These are phyloP conservation scores for Boletus speciosus DNA, from an alignment of 768 basidiomycete species.

Conservation along the genomic window DNA sequence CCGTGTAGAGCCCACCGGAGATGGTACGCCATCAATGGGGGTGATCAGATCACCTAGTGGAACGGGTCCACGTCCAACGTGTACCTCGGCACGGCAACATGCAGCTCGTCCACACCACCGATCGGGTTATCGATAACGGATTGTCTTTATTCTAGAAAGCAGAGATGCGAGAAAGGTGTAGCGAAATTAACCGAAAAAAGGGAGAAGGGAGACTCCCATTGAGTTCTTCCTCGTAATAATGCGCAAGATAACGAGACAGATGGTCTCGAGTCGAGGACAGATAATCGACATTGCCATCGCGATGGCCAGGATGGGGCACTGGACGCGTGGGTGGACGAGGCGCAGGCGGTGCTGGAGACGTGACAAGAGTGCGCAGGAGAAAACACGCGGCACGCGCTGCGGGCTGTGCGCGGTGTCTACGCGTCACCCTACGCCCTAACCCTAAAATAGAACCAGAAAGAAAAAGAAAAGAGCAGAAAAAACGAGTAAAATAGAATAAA, in stretches of 20 bases:
- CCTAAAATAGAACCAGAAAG: conserved; percentile 15
- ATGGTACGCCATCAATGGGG: not conserved
- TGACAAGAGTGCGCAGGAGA: not conserved
- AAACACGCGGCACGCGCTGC: conserved; percentile 21
- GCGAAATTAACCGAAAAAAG: conserved; percentile 5
- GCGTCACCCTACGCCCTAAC: conserved; percentile 29
- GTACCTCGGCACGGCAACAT: not conserved
- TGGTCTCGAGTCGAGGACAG: not conserved
- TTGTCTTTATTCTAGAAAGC: conserved; percentile 6
- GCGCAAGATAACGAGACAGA: not conserved
- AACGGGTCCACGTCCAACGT: conserved; percentile 1
- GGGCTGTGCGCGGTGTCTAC: conserved; percentile 8
- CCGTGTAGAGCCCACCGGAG: not conserved
- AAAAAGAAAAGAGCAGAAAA: not conserved
- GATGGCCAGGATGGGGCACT: not conserved
- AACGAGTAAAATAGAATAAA: not conserved
- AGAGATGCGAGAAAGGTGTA: not conserved
- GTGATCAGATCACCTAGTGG: conserved; percentile 1
- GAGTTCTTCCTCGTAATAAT: conserved; percentile 9
- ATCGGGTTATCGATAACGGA: conserved; percentile 18
- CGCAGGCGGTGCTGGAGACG: not conserved
- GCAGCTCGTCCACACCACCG: not conserved
- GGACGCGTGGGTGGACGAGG: not conserved
- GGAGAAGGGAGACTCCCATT: not conserved
- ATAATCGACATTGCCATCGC: not conserved